phyloP scores from a whole-genome alignment of 495 filamentous ascomycete species.

The Aspergillus leporis region DNA sequence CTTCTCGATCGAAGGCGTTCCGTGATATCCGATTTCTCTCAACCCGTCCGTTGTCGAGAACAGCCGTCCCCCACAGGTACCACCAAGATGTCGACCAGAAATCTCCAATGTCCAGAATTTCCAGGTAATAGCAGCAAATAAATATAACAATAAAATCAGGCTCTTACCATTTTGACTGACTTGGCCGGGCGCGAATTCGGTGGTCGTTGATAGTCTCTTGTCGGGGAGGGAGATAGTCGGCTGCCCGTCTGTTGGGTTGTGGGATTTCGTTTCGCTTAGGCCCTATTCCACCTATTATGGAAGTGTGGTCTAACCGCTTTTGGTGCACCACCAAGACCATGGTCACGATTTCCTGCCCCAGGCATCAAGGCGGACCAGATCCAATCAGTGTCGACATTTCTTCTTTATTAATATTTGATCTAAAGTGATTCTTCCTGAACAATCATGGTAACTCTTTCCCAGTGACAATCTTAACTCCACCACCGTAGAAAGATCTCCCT shows the following conservation, averaged over 20 bases:
- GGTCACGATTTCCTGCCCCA: slow-evolving; percentile 21
- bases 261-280: slow-evolving; percentile 54
- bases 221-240: slow-evolving; percentile 44
- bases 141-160: slow-evolving; percentile 19
- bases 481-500: slow-evolving; percentile 83
- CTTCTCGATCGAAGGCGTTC: slow-evolving; percentile 5
- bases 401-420: slow-evolving; percentile 3
- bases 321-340: slow-evolving; percentile 21
- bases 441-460: slow-evolving; percentile 54
- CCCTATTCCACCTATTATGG: slow-evolving; percentile 46
- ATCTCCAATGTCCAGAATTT: slow-evolving; percentile 30
- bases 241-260: slow-evolving; percentile 36
- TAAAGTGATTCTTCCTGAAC: background rate
- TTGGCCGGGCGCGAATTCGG: slow-evolving; percentile 48
- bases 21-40: background rate
- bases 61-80: background rate
- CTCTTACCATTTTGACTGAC: slow-evolving; percentile 62
- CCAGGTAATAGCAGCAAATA: slow-evolving; percentile 13
- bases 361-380: slow-evolving; percentile 12
- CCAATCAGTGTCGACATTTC: slow-evolving; percentile 1
- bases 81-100: slow-evolving; percentile 13
- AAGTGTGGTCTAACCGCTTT: slow-evolving; percentile 36
- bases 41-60: slow-evolving; percentile 3
- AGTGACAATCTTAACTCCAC: slow-evolving; percentile 59
- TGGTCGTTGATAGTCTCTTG: slow-evolving; percentile 53